Percentiles rank a stretch among this genome's conserved stretches.
Conservation (phyloP, 1,284 basidiomycete genomes). For the Moniliella sp. region DNA sequence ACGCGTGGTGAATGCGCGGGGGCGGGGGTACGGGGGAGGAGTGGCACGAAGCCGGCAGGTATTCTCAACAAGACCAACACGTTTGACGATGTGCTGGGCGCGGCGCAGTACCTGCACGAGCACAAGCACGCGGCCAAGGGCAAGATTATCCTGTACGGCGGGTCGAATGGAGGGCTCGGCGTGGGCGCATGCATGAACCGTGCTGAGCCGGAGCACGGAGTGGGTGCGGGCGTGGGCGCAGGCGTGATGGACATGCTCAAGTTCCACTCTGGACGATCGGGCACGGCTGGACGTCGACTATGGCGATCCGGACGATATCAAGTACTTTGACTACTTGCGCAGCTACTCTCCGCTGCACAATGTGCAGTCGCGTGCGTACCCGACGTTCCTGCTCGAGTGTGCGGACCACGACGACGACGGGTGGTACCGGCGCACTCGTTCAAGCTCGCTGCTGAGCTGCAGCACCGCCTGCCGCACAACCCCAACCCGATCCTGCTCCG, state of each 20-base stretch:
- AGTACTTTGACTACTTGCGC: conserved; percentile 23
- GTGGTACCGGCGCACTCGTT: conserved; percentile 28
- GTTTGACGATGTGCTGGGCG: conserved; percentile 46
- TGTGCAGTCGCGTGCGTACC: conserved; percentile 21
- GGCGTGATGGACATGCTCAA: conserved; percentile 51
- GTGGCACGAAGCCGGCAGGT: conserved; percentile 29
- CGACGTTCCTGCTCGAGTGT: conserved; percentile 20
- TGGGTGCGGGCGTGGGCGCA: conserved; percentile 37
- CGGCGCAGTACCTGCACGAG: conserved; percentile 48
- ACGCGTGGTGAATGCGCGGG: conserved; percentile 45
- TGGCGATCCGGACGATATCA: conserved; percentile 46
- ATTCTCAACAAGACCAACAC: conserved; percentile 42
- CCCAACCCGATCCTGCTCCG: conserved; percentile 26
- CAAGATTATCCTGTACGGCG: conserved; percentile 52
- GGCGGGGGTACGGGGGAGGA: conserved; percentile 68
- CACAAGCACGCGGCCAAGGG: conserved; percentile 50
- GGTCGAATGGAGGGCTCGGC: conserved; percentile 42
- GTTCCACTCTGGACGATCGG: conserved; percentile 38
- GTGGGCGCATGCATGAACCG: conserved; percentile 59
- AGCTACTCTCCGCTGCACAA: conserved; percentile 29
- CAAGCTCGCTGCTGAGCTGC: conserved; percentile 29
- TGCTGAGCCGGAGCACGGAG: conserved; percentile 55
- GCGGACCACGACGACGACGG: conserved; percentile 30
- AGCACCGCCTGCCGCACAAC: conserved; percentile 19
- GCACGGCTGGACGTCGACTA: conserved; percentile 58